These are phyloP conservation scores for Blakeslea trispora DNA, from an alignment of 371 early-diverging fungal genomes.

Conservation along the genomic window DNA sequence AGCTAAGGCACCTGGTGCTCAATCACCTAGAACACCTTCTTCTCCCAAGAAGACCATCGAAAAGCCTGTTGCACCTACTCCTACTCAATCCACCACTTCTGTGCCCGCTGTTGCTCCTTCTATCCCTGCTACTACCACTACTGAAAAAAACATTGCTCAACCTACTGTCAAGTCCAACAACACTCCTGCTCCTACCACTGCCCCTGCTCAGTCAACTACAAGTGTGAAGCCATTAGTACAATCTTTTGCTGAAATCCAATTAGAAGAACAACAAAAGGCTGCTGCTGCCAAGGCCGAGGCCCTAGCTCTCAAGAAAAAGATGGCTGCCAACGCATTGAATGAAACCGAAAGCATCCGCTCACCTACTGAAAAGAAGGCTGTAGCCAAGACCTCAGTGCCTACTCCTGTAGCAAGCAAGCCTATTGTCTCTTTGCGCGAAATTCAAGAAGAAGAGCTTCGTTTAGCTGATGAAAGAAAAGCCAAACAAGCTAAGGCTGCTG, in stretches of 20 bases:
- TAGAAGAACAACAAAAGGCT: constrained; percentile 19
- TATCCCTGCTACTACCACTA: neutral
- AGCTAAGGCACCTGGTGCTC: constrained; percentile 34
- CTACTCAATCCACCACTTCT: neutral
- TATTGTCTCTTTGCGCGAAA: constrained; percentile 47
- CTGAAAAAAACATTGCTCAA: neutral
- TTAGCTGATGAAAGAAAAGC: constrained; percentile 42
- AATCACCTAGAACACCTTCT: constrained; percentile 32
- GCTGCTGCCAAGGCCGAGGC: constrained; percentile 8
- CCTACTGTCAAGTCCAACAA: neutral
- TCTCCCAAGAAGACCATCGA: constrained; percentile 27
- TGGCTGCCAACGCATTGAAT: neutral
- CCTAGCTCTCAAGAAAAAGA: neutral
- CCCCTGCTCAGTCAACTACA: neutral
- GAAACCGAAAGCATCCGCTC: neutral
- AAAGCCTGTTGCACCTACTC: constrained; percentile 11
- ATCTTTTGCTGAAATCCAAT: constrained; percentile 28
- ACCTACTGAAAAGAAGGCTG: constrained; percentile 4
- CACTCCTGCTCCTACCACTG: neutral
- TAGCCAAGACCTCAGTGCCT: neutral
- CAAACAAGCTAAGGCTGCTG: constrained; percentile 17
- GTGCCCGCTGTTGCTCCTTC: neutral
- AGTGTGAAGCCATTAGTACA: constrained; percentile 16
- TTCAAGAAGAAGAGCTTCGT: constrained; percentile 50
- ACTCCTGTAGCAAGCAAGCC: constrained; percentile 6